These are phyloP conservation scores for Neurospora cerealis DNA, from an alignment of 495 filamentous ascomycete species.

Conservation along the genomic window DNA sequence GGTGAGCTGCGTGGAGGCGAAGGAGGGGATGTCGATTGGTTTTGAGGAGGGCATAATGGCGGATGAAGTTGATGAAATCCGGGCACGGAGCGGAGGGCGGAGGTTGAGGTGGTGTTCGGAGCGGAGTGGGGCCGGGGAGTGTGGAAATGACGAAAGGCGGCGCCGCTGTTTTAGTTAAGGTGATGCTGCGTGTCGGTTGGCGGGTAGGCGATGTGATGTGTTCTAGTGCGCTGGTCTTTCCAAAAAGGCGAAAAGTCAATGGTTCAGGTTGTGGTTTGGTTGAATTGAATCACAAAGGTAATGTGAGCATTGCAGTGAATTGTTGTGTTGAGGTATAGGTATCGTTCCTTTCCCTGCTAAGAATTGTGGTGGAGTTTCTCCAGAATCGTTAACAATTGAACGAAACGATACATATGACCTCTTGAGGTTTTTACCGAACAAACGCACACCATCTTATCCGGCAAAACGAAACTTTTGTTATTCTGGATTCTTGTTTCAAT, in stretches of 20 bases:
- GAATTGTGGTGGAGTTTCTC: background rate
- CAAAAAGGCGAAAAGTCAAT: background rate
- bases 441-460: background rate
- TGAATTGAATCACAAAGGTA: background rate
- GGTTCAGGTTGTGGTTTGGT: background rate
- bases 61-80: background rate
- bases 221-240: background rate
- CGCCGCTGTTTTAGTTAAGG: background rate
- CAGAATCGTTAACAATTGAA: background rate
- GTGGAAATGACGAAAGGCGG: background rate
- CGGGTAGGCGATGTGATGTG: background rate
- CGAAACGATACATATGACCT: background rate
- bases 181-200: background rate
- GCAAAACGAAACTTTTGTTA: background rate
- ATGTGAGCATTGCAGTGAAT: background rate
- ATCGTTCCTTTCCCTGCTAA: background rate
- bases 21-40: slow-evolving; percentile 56
- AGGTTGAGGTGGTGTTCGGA: background rate
- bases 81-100: background rate
- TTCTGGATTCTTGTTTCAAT: background rate
- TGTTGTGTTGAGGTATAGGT: background rate
- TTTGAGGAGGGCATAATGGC: slow-evolving; percentile 28
- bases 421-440: background rate
- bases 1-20: slow-evolving; percentile 67
- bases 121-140: background rate